Percentiles rank a stretch among this genome's conserved stretches.
These are phyloP conservation scores for Antrodiella citrinella DNA, from an alignment of 768 basidiomycete genomes.

Conservation along the genomic window DNA sequence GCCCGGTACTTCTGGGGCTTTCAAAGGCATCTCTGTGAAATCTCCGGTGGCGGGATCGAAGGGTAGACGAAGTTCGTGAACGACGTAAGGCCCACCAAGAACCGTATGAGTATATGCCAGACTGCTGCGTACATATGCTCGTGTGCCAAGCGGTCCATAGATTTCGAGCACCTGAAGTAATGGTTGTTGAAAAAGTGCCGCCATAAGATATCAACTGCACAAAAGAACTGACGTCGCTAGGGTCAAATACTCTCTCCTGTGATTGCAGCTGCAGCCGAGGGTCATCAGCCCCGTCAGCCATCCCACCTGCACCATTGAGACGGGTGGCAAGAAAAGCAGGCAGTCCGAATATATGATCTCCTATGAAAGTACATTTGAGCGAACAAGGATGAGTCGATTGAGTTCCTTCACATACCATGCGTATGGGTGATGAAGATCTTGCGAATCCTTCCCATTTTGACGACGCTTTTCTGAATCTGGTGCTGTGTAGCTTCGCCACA, in stretches of 20 bases:
- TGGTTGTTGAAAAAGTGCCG: not conserved
- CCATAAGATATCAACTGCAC: conserved; percentile 1
- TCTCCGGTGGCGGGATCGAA: conserved; percentile 50
- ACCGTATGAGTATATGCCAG: conserved; percentile 63
- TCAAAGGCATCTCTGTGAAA: conserved; percentile 36
- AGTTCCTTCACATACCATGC: conserved; percentile 48
- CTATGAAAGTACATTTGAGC: conserved; percentile 29
- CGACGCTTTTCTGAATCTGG: conserved; percentile 58
- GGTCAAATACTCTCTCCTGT: not conserved
- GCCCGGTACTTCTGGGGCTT: conserved; percentile 53
- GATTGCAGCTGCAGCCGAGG: conserved; percentile 35
- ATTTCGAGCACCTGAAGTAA: conserved; percentile 59
- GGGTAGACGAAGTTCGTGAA: conserved; percentile 72
- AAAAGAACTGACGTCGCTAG: conserved; percentile 8
- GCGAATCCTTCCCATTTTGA: conserved; percentile 74
- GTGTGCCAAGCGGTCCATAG: conserved; percentile 79
- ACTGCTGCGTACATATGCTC: conserved; percentile 67
- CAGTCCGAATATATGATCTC: conserved; percentile 78
- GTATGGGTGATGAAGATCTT: conserved; percentile 89
- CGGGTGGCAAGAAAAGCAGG: conserved; percentile 59
- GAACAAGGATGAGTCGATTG: conserved; percentile 1
- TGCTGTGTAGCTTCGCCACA: conserved; percentile 82
- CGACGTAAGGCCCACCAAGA: conserved; percentile 60
- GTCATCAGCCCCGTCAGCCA: conserved; percentile 49
- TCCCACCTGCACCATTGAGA: conserved; percentile 70